Evolutionary conservation across 2,329 filamentous ascomycete species (phyloP).

Genomic region (Neospermospora avenae): DNA sequence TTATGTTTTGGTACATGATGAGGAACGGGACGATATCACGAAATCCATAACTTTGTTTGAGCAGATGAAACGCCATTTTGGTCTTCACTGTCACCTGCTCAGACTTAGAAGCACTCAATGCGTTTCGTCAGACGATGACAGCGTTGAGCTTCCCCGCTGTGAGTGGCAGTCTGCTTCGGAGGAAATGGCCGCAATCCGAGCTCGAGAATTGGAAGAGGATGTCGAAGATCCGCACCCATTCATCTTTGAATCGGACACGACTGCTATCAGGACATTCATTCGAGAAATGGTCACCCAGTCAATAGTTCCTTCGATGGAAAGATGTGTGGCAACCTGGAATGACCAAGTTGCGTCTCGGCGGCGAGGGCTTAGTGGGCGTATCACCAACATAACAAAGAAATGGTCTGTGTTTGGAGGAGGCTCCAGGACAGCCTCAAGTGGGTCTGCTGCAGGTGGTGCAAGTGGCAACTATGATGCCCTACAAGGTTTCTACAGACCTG

Average conservation of each 20-base stretch:
- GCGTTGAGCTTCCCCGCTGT: constrained; percentile 72
- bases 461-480: constrained; percentile 73
- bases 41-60: constrained; percentile 90
- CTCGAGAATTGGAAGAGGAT: constrained; percentile 65
- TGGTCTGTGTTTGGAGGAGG: constrained; percentile 78
- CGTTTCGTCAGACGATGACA: constrained; percentile 88
- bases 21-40: constrained; percentile 89
- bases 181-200: constrained; percentile 71
- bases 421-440: constrained; percentile 27
- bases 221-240: constrained; percentile 71
- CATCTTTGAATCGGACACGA: constrained; percentile 89
- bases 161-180: constrained; percentile 89
- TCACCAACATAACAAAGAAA: constrained; percentile 88
- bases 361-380: constrained; percentile 84
- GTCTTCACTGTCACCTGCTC: constrained; percentile 89
- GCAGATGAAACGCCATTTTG: constrained; percentile 98
- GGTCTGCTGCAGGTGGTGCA: constrained; percentile 43
- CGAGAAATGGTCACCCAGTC: constrained; percentile 95
- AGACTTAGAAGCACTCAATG: constrained; percentile 81
- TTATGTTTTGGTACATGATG: constrained; percentile 94
- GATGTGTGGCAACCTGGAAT: constrained; percentile 88
- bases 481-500: constrained; percentile 78
- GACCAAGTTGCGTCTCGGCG: constrained; percentile 92
- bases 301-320: constrained; percentile 93
- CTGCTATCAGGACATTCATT: constrained; percentile 82